Conservation (phyloP, 1,284 basidiomycete genomes). For the Ganoderma leucocontextum region DNA sequence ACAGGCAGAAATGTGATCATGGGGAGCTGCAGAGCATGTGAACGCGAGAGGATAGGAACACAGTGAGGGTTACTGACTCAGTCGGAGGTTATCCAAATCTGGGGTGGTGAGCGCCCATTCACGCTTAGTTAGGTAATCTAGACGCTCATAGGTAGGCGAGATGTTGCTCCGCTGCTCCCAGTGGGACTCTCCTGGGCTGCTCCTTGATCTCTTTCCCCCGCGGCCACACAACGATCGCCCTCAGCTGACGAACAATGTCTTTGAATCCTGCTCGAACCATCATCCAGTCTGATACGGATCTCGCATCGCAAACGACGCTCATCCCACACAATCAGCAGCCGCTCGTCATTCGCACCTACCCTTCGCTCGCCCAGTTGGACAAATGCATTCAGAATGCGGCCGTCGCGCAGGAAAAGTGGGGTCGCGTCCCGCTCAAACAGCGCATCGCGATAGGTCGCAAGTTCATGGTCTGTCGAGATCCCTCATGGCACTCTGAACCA, state of each 20-base stretch:
- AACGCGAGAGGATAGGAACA: background rate
- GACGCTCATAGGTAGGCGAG: background rate
- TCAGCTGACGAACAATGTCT: constrained; percentile 12
- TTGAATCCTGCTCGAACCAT: constrained; percentile 18
- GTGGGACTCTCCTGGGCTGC: no score
- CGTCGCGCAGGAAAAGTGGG: constrained; percentile 80
- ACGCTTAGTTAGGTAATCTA: background rate
- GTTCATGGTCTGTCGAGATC: constrained; percentile 68
- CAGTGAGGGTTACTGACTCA: background rate
- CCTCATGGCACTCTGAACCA: background rate
- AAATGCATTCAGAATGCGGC: constrained; percentile 62
- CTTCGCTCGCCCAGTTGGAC: constrained; percentile 66
- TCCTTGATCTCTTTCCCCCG: background rate
- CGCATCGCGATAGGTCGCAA: constrained; percentile 77
- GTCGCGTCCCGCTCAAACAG: constrained; percentile 70
- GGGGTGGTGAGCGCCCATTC: background rate
- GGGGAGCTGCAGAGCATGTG: background rate
- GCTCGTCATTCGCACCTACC: constrained; percentile 66
- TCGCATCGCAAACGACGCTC: constrained; percentile 67
- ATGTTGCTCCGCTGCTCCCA: no score
- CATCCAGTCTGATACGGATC: constrained; percentile 22
- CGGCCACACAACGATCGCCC: background rate
- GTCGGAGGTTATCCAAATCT: background rate
- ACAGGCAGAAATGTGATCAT: constrained; percentile 30
- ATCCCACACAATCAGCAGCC: constrained; percentile 72